phyloP scores from a whole-genome alignment of 768 basidiomycete genomes.

The Leccinum disarticulatum region DNA sequence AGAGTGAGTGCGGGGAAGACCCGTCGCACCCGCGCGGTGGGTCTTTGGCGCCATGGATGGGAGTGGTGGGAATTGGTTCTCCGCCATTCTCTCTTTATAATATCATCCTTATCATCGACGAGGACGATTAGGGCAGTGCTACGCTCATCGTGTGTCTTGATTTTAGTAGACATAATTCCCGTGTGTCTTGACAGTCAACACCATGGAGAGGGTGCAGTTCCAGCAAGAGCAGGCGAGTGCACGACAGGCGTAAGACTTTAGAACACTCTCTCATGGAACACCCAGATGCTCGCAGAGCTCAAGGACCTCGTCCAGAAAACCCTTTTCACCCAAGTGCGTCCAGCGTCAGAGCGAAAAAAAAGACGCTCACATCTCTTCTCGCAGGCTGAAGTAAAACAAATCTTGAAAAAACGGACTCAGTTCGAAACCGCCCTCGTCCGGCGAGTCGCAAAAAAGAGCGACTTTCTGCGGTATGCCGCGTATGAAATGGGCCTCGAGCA shows the following conservation, averaged over 20 bases:
- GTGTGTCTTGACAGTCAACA: conserved; percentile 5
- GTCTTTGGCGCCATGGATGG: conserved; percentile 50
- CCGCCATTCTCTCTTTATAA: conserved; percentile 30
- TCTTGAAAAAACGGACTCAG: conserved; percentile 78
- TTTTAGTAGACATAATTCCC: neutral
- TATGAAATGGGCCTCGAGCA: conserved; percentile 91
- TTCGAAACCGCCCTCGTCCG: conserved; percentile 86
- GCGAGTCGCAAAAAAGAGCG: conserved; percentile 79
- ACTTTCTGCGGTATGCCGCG: conserved; percentile 87
- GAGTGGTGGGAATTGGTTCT: conserved; percentile 29
- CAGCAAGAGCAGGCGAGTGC: conserved; percentile 81
- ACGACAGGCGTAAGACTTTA: neutral
- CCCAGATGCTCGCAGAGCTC: conserved; percentile 92
- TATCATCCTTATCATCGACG: conserved; percentile 14
- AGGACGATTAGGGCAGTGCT: conserved; percentile 3
- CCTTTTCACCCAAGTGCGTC: conserved; percentile 74
- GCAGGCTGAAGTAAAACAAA: conserved; percentile 78
- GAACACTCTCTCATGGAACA: conserved; percentile 6
- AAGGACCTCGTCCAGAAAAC: conserved; percentile 86
- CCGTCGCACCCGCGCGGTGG: conserved; percentile 45
- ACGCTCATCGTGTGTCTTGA: neutral
- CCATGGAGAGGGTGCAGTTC: conserved; percentile 92
- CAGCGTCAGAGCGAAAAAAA: neutral
- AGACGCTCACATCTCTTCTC: conserved; percentile 4
- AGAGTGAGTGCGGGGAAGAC: conserved; percentile 53